Evolutionary conservation across 1,284 basidiomycete species (phyloP).

Genomic region (Ceratobasidium sp.): DNA sequence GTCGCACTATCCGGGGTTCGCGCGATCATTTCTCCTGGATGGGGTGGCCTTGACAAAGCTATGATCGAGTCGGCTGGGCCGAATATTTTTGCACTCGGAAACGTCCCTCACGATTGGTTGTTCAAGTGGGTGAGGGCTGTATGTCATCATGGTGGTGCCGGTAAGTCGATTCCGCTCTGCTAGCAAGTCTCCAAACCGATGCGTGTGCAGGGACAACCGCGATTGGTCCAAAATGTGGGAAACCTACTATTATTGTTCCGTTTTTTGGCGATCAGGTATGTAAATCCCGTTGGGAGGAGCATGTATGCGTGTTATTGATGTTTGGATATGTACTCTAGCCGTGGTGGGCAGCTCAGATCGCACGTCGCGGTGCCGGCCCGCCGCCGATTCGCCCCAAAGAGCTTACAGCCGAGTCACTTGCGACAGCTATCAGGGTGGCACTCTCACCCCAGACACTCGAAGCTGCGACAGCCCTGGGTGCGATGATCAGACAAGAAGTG

Average conservation of each 20-base stretch:
- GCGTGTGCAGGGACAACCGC: conserved; percentile 66
- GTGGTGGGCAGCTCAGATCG: conserved; percentile 42
- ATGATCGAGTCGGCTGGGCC: conserved; percentile 60
- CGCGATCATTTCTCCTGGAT: conserved; percentile 72
- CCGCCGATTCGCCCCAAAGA: conserved; percentile 68
- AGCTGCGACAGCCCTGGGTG: conserved; percentile 65
- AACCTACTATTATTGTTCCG: conserved; percentile 74
- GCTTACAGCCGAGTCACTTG: conserved; percentile 66
- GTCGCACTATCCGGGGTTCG: conserved; percentile 66
- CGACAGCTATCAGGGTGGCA: conserved; percentile 66
- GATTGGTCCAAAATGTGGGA: conserved; percentile 69
- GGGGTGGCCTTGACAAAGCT: conserved; percentile 68
- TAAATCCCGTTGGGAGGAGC: conserved; percentile 51
- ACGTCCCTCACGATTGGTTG: conserved; percentile 78
- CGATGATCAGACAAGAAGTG: conserved; percentile 67
- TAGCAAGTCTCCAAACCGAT: conserved; percentile 39
- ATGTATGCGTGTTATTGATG: conserved; percentile 54
- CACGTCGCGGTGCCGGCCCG: conserved; percentile 66
- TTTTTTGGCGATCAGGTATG: conserved; percentile 74
- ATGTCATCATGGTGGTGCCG: conserved; percentile 75
- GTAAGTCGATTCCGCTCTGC: background rate
- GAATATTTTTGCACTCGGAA: conserved; percentile 70
- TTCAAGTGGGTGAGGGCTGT: conserved; percentile 73
- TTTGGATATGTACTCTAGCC: too few relatives aligned
- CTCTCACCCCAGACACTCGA: conserved; percentile 61